Conservation (phyloP, 768 basidiomycete species). For the Calocera viscosa region DNA sequence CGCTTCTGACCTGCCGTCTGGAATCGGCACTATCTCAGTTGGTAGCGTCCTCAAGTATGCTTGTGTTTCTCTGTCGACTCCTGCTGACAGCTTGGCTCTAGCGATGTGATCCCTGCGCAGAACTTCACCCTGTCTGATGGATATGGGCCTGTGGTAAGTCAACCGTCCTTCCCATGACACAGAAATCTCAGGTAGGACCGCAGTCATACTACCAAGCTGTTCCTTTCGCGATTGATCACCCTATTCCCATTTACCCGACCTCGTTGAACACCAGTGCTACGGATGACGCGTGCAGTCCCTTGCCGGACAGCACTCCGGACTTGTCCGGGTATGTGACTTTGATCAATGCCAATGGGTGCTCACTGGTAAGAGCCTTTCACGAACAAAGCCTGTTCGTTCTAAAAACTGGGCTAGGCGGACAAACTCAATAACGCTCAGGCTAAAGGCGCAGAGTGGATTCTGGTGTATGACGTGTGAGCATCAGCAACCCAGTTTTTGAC, state of each 20-base stretch:
- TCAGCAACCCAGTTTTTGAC: slow-evolving; percentile 25
- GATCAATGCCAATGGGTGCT: slow-evolving; percentile 31
- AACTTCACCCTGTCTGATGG: too few species aligned
- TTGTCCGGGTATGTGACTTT: slow-evolving; percentile 43
- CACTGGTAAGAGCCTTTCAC: neutral
- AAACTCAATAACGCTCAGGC: slow-evolving; percentile 44
- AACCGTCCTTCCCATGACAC: too few species aligned
- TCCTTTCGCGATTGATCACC: slow-evolving; percentile 36
- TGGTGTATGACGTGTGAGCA: slow-evolving; percentile 33
- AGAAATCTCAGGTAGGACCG: too few species aligned
- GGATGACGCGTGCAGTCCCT: slow-evolving; percentile 47
- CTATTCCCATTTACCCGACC: slow-evolving; percentile 46
- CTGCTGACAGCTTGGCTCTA: too few species aligned
- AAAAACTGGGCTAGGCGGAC: slow-evolving; percentile 25
- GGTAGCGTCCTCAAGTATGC: neutral
- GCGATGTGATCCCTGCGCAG: too few species aligned
- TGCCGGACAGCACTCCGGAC: slow-evolving; percentile 43
- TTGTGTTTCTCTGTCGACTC: too few species aligned
- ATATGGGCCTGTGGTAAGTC: too few species aligned
- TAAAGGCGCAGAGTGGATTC: slow-evolving; percentile 37
- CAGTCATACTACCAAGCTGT: slow-evolving; percentile 37
- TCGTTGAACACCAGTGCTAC: slow-evolving; percentile 41
- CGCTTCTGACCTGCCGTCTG: too few species aligned
- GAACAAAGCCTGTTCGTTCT: too few species aligned
- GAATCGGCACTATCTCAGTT: neutral